These are phyloP conservation scores for Microsporum audouinii DNA, from an alignment of 2,329 filamentous ascomycete genomes.

Conservation along the genomic window DNA sequence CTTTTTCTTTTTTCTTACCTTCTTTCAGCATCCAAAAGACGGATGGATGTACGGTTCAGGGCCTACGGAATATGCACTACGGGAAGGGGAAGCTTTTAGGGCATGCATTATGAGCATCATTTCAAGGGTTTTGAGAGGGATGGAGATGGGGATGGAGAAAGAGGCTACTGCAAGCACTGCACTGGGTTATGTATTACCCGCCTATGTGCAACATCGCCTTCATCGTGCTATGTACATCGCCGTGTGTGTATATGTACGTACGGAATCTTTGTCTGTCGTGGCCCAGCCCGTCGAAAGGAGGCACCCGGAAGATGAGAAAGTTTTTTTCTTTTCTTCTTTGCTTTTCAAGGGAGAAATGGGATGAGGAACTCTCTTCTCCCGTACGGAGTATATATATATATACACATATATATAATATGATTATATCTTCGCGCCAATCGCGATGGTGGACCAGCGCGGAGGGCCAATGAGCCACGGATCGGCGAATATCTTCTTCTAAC, in stretches of 20 bases:
- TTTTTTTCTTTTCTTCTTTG: background rate
- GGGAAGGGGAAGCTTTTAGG: background rate
- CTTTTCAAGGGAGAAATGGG: background rate
- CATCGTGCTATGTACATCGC: background rate
- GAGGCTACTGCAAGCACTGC: background rate
- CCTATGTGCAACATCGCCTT: background rate
- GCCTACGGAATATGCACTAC: conserved; percentile 2
- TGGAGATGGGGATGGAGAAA: background rate
- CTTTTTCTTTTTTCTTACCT: background rate
- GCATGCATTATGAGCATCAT: background rate
- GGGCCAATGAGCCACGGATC: conserved; percentile 1
- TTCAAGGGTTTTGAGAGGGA: background rate
- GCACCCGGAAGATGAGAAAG: background rate
- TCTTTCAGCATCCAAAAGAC: background rate
- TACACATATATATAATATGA: too few species aligned
- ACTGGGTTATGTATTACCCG: background rate
- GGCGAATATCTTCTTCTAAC: background rate
- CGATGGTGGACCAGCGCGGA: background rate
- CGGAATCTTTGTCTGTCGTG: background rate
- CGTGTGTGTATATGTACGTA: background rate
- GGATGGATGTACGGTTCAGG: background rate
- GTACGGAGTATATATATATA: background rate
- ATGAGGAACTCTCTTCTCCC: background rate
- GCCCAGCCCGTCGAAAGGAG: background rate
- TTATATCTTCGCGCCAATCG: background rate